Base-by-base conservation (phyloP, 1,139 yeast species). In the Williopsis jadinii region DNA sequence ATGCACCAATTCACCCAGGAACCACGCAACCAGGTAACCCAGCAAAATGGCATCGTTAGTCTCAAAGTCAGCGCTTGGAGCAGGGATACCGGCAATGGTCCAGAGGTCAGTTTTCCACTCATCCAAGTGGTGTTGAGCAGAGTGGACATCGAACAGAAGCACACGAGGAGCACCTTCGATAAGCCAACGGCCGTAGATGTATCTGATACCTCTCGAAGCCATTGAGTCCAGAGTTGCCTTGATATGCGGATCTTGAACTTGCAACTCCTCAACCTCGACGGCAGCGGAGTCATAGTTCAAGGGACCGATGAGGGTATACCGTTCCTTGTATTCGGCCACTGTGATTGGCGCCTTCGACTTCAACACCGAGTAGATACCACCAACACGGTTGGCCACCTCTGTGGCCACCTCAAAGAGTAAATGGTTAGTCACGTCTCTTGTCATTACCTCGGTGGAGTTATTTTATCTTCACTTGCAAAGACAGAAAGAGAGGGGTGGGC, bases 111-210 rank as follows among this genome's bases (percentile, higher is more conserved):
- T 68, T 62, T 88, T 92, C 98, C 98, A 92, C 57, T 92, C 97
- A 58, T 83, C 80, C 54, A 92, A 68, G 59, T 74, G 72, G 50
- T 70, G 68, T 45, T 71, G 66, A 5, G 92, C 95, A 9, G 95
- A 82, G 42, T 80, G 77, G 48, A 87, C 72, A 60, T 92, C 97
- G 58, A 92, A 92, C 39, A 92, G 68, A 37, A 92, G 70, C 27
- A 92, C 97, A 39, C 95, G 69, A 12, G 98, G 98, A 2, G 97
- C 95, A 24, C 97, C 97, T 61, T 92, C 98, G 56, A 92, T 87
- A 56, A 92, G 76, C 98, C 98, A 92, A 48, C 97, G 76, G 34
- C 97, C 97, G 56, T 92, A 90, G 41, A 88, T 68, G 73, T 84
- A 86, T 46, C 73, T 68, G 53, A 92, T 75, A 19, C 98, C 98